phyloP scores from a whole-genome alignment of 305 asterid genomes.

The Fraxinus greggii region DNA sequence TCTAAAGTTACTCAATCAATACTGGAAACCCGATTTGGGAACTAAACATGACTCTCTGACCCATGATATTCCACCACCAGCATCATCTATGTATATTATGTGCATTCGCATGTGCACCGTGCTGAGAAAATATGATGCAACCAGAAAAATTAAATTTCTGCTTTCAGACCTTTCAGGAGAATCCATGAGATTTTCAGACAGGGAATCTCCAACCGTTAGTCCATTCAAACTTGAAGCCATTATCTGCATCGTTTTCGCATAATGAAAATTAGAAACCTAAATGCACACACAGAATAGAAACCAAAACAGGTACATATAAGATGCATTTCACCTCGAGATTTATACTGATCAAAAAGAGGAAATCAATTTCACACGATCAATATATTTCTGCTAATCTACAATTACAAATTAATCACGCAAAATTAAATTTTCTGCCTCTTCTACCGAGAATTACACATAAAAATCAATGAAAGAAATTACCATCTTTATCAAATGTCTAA shows the following conservation, averaged over 20 bases:
- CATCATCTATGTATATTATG: background rate
- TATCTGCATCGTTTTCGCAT: slow-evolving; percentile 49
- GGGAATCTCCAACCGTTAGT: slow-evolving; percentile 69
- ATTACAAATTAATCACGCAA: background rate
- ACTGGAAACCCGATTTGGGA: background rate
- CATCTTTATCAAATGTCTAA: background rate
- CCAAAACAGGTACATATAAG: background rate
- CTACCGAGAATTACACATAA: background rate
- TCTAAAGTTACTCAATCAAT: slow-evolving; percentile 7
- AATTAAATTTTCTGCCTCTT: background rate
- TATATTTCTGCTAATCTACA: background rate
- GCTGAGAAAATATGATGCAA: background rate
- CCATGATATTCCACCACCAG: background rate
- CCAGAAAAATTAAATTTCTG: background rate
- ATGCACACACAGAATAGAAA: slow-evolving; percentile 5
- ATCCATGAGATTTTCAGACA: slow-evolving; percentile 64
- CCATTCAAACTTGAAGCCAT: slow-evolving; percentile 97
- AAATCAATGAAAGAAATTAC: background rate
- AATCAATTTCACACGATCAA: background rate
- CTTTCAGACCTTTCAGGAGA: slow-evolving; percentile 71
- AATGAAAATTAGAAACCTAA: slow-evolving; percentile 7
- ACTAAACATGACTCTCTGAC: background rate
- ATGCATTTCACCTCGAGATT: background rate
- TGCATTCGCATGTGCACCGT: background rate
- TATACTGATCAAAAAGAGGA: background rate